phyloP scores from a whole-genome alignment of 2,329 filamentous ascomycete species.

The Pyrenophora graminea region DNA sequence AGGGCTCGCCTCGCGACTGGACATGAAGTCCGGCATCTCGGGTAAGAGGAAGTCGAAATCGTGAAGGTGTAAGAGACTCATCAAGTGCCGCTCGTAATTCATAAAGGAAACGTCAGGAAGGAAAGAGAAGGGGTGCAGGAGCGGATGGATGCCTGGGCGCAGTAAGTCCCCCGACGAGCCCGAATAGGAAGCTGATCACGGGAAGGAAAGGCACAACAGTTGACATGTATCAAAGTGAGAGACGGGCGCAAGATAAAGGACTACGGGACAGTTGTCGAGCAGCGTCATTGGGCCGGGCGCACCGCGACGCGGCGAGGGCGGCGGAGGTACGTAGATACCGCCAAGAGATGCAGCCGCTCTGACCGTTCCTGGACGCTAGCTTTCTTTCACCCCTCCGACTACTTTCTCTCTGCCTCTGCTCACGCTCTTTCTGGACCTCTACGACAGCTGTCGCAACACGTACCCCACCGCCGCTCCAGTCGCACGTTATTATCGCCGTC shows the following conservation, averaged over 20 bases:
- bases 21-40: slow-evolving; percentile 19
- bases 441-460: slow-evolving; percentile 5
- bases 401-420: background rate
- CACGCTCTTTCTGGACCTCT: background rate
- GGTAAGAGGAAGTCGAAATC: slow-evolving; percentile 29
- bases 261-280: background rate
- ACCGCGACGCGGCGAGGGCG: slow-evolving; percentile 12
- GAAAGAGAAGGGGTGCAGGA: background rate
- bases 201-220: background rate
- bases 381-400: slow-evolving; percentile 20
- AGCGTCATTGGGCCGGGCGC: background rate
- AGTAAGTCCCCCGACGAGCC: background rate
- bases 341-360: slow-evolving; percentile 8
- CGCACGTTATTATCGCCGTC: background rate
- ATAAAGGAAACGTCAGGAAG: slow-evolving; percentile 6
- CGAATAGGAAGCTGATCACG: slow-evolving; percentile 1
- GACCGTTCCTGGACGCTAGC: slow-evolving; percentile 14
- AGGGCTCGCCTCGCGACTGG: slow-evolving; percentile 34
- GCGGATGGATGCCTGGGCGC: slow-evolving; percentile 6
- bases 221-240: background rate
- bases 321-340: slow-evolving; percentile 17
- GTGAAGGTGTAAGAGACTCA: slow-evolving; percentile 26
- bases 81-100: slow-evolving; percentile 15
- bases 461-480: background rate
- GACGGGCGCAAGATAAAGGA: background rate